These are phyloP conservation scores for Styphnolobium japonicum DNA, from an alignment of 306 rosid genomes.

Conservation along the genomic window DNA sequence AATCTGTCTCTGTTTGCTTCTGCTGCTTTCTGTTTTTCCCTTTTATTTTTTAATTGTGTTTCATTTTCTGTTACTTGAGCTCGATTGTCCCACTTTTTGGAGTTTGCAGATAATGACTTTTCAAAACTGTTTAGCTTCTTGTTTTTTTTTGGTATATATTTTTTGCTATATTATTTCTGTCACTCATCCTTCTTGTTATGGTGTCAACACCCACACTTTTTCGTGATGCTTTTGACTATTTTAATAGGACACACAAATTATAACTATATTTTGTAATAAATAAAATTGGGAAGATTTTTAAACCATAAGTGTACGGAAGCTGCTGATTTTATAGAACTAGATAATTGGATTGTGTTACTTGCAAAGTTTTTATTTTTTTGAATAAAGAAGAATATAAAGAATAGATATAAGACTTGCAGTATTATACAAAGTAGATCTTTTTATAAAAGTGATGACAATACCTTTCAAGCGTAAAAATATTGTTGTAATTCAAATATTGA, in stretches of 20 bases:
- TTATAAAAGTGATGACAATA: constrained; percentile 6
- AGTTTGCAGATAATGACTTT: constrained; percentile 64
- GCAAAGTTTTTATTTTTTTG: not conserved
- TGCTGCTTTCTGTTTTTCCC: constrained; percentile 21
- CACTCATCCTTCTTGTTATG: not conserved
- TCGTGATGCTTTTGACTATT: constrained; percentile 11
- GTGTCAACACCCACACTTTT: constrained; percentile 23
- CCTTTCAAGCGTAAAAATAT: not conserved
- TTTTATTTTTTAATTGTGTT: not conserved
- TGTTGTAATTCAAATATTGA: not conserved
- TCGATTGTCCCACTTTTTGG: constrained; percentile 45
- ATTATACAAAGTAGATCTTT: not conserved
- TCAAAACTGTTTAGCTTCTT: constrained; percentile 30
- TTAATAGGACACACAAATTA: not conserved
- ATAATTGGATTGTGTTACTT: not conserved
- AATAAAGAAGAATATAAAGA: not conserved
- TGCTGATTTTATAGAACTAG: not conserved
- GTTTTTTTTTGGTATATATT: not conserved
- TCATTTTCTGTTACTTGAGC: constrained; percentile 22
- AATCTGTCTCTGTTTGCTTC: constrained; percentile 34
- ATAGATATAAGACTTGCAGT: not conserved
- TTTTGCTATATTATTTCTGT: constrained; percentile 11
- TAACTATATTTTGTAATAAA: too few species aligned
- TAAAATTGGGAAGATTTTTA: not conserved
- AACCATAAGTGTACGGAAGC: not conserved